A percentile compares a stretch with the other conserved stretches of the same genome.
phyloP scores from a whole-genome alignment of 306 rosid species.

The Trifolium dubium region DNA sequence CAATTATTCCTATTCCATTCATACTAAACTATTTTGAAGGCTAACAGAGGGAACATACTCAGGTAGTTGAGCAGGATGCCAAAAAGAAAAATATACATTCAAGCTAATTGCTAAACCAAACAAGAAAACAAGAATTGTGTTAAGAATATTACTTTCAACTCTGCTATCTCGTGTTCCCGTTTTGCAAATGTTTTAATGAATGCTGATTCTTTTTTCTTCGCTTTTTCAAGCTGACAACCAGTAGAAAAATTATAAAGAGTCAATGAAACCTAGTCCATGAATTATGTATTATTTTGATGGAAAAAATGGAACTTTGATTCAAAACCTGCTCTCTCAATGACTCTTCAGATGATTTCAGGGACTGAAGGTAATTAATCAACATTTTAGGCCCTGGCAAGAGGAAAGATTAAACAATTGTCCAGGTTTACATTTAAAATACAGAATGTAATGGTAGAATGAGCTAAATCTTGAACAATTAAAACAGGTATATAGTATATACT shows the following conservation, averaged over 20 bases:
- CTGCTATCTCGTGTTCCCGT: conserved; percentile 93
- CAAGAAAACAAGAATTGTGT: conserved; percentile 19
- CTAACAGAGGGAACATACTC: conserved; percentile 17
- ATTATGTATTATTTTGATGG: conserved; percentile 21
- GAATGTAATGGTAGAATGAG: background rate
- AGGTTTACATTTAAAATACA: conserved; percentile 24
- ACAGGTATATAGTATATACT: conserved; percentile 17
- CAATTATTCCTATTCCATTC: conserved; percentile 18
- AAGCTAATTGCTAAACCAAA: conserved; percentile 27
- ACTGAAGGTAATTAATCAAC: conserved; percentile 74
- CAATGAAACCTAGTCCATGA: conserved; percentile 29
- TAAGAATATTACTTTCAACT: conserved; percentile 66
- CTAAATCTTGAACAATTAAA: conserved; percentile 20
- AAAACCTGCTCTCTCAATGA: conserved; percentile 84
- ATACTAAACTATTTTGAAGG: conserved; percentile 8
- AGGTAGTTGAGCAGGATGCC: conserved; percentile 18
- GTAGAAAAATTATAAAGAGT: conserved; percentile 30
- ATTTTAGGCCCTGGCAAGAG: conserved; percentile 70
- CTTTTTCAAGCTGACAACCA: conserved; percentile 83
- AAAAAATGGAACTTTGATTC: conserved; percentile 18
- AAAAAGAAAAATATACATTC: conserved; percentile 7
- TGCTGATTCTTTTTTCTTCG: conserved; percentile 94
- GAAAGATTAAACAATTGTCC: conserved; percentile 34
- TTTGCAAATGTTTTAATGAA: conserved; percentile 91
- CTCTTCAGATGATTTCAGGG: conserved; percentile 84